These are phyloP conservation scores for Exophiala sp. DNA, from an alignment of 2,329 filamentous ascomycete genomes.

Conservation along the genomic window DNA sequence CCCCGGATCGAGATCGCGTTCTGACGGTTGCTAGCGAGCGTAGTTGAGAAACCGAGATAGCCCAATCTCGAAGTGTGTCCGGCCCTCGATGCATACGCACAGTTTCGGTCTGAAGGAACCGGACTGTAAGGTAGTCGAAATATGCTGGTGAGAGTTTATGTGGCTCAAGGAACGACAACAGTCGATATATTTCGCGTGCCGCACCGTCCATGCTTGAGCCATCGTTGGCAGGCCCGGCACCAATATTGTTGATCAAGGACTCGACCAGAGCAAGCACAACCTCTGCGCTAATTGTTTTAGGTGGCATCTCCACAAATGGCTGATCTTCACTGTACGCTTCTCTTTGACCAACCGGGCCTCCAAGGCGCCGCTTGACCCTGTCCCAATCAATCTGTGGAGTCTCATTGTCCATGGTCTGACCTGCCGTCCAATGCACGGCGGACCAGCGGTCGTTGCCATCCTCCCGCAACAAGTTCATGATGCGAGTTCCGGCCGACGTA, in stretches of 20 bases:
- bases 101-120: slow-evolving; percentile 47
- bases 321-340: slow-evolving; percentile 23
- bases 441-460: slow-evolving; percentile 35
- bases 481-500: slow-evolving; percentile 37
- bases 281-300: slow-evolving; percentile 52
- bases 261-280: slow-evolving; percentile 52
- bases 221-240: slow-evolving; percentile 30
- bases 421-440: slow-evolving; percentile 37
- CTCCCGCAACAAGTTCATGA: slow-evolving; percentile 35
- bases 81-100: slow-evolving; percentile 44
- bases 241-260: slow-evolving; percentile 45
- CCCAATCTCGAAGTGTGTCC: slow-evolving; percentile 34
- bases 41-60: not conserved
- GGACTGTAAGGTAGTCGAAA: slow-evolving; percentile 40
- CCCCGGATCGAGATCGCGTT: not conserved
- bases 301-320: slow-evolving; percentile 39
- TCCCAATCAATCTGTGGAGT: slow-evolving; percentile 20
- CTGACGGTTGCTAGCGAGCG: slow-evolving; percentile 6
- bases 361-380: slow-evolving; percentile 11
- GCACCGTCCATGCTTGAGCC: slow-evolving; percentile 1
- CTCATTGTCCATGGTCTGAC: slow-evolving; percentile 2
- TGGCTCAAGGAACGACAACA: slow-evolving; percentile 39
- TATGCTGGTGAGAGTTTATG: slow-evolving; percentile 31
- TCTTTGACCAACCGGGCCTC: slow-evolving; percentile 15
- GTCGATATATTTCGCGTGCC: slow-evolving; percentile 31